Evolutionary conservation across 768 basidiomycete species (phyloP).

Genomic region (Jaapia argillacea): DNA sequence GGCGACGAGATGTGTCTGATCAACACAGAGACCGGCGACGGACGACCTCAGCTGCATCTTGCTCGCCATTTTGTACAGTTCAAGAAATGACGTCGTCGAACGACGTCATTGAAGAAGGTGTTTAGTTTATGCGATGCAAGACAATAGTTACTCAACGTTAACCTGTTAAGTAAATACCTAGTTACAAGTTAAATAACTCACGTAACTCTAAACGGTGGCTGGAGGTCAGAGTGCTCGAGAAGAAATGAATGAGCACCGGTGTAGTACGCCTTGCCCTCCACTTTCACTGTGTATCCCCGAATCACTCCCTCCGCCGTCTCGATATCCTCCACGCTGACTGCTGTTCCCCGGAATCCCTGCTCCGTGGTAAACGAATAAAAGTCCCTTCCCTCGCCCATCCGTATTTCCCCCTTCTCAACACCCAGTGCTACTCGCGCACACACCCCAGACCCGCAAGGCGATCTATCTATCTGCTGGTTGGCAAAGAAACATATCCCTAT

Average conservation of each 20-base stretch:
- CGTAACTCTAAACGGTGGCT: no score
- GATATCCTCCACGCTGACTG: conserved; percentile 10
- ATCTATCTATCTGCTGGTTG: conserved; percentile 28
- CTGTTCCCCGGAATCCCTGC: conserved; percentile 17
- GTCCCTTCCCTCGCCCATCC: conserved; percentile 17
- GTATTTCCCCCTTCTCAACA: conserved; percentile 19
- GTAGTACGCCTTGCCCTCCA: conserved; percentile 23
- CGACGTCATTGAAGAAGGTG: no score
- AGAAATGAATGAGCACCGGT: conserved; percentile 17
- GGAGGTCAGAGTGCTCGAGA: conserved; percentile 8
- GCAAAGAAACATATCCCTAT: conserved; percentile 27
- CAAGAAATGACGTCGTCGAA: no score
- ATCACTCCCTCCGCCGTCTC: conserved; percentile 12
- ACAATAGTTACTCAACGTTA: no score
- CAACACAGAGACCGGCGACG: no score
- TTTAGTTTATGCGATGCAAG: no score
- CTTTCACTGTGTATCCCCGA: no score
- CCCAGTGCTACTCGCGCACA: conserved; percentile 27
- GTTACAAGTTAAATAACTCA: no score
- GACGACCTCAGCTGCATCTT: no score
- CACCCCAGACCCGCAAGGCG: conserved; percentile 29
- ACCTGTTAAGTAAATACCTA: no score
- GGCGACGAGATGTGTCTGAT: no score
- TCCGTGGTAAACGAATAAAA: conserved; percentile 27
- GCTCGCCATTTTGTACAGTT: no score